Evolutionary conservation across 306 rosid genomes (phyloP).

Genomic region (Boehmeria nivea): DNA sequence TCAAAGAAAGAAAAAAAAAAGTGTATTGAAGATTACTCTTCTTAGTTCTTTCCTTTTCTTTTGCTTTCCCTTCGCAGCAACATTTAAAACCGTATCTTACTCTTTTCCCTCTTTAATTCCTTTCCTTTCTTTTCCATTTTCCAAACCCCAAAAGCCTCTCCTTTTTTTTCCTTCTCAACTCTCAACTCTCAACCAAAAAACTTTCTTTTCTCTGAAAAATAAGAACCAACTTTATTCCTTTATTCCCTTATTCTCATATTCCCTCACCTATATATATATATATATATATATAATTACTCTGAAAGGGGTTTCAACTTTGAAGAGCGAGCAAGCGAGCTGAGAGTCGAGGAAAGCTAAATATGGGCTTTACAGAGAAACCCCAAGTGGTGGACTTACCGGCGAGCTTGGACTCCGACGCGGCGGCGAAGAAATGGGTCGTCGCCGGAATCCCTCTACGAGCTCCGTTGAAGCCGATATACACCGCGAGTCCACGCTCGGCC

Average conservation of each 20-base stretch:
- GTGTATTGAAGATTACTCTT: slow-evolving; percentile 26
- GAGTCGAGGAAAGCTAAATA: no score
- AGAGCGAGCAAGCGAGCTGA: no score
- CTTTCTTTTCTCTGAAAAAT: no score
- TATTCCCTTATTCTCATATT: no score
- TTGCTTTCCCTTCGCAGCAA: slow-evolving; percentile 1
- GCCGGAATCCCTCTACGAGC: slow-evolving; percentile 53
- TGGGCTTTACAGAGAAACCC: slow-evolving; percentile 58
- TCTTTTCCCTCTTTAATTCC: slow-evolving; percentile 1
- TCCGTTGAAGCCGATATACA: slow-evolving; percentile 58
- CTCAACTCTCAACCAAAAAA: not conserved
- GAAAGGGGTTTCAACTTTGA: no score
- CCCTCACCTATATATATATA: no score
- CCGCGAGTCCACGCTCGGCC: slow-evolving; percentile 13
- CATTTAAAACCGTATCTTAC: slow-evolving; percentile 1
- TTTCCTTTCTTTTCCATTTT: no score
- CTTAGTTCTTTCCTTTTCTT: no score
- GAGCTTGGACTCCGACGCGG: slow-evolving; percentile 41
- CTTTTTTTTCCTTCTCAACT: not conserved
- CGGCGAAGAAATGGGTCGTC: slow-evolving; percentile 55
- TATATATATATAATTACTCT: no score
- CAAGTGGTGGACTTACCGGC: slow-evolving; percentile 17
- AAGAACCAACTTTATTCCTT: no score
- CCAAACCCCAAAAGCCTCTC: no score
- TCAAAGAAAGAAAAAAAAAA: not conserved